A percentile compares a stretch with the other conserved stretches of the same genome.
Evolutionary conservation across 1,284 basidiomycete species (phyloP).

Genomic region (Athelia psychrophila): DNA sequence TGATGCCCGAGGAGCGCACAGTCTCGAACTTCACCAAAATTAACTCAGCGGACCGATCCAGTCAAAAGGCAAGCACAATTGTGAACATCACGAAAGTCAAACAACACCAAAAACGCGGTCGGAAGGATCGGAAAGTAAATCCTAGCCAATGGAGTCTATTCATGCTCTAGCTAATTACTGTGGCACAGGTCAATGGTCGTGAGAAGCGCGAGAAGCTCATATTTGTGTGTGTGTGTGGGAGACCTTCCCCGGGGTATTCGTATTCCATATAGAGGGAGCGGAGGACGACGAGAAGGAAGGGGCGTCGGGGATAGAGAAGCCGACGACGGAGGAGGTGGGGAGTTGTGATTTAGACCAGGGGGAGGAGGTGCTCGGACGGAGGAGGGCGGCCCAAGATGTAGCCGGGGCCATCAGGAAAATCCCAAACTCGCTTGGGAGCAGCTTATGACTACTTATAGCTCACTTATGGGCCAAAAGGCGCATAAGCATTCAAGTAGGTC

Average conservation of each 20-base stretch:
- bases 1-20: slow-evolving; percentile 10
- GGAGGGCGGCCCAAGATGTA: slow-evolving; percentile 79
- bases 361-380: slow-evolving; percentile 41
- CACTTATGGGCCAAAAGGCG: too few species aligned
- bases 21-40: slow-evolving; percentile 8
- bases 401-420: too few species aligned
- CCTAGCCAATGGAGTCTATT: too few species aligned
- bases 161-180: too few species aligned
- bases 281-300: slow-evolving; percentile 16
- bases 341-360: slow-evolving; percentile 44
- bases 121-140: too few species aligned
- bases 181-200: too few species aligned
- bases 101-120: background rate
- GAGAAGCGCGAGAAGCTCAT: slow-evolving; percentile 56
- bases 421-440: too few species aligned
- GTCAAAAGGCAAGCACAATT: background rate
- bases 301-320: slow-evolving; percentile 61
- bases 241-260: slow-evolving; percentile 18
- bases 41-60: background rate
- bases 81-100: too few species aligned
- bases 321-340: slow-evolving; percentile 63
- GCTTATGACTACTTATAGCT: too few species aligned
- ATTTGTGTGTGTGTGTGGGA: slow-evolving; percentile 43
- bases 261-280: too few species aligned
- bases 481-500: too few species aligned